A percentile compares a stretch with the other conserved stretches of the same genome.
These are phyloP conservation scores for Claviceps capensis DNA, from an alignment of 2,329 filamentous ascomycete species.

Conservation along the genomic window DNA sequence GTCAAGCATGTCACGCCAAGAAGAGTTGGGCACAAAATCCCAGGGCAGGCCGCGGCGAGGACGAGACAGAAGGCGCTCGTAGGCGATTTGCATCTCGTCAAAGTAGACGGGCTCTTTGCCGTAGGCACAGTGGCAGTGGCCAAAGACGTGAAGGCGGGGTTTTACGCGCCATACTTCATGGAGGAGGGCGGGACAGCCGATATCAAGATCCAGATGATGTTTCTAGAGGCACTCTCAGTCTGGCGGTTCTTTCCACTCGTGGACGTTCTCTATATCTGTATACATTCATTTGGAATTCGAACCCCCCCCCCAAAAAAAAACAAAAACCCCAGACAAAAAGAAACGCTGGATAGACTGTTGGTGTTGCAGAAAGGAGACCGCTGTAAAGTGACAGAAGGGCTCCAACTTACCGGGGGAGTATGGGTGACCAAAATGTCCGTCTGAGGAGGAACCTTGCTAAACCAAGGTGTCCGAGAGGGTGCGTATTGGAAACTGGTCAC, in stretches of 20 bases:
- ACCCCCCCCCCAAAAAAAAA: not conserved
- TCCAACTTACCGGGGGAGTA: slow-evolving; percentile 47
- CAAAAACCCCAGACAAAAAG: not conserved
- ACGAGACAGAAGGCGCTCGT: slow-evolving; percentile 48
- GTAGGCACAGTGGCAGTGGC: slow-evolving; percentile 67
- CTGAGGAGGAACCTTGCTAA: slow-evolving; percentile 52
- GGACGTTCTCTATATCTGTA: too few species aligned
- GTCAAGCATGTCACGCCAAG: slow-evolving; percentile 32
- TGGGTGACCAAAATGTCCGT: slow-evolving; percentile 75
- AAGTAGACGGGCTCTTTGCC: slow-evolving; percentile 59
- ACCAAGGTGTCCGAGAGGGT: slow-evolving; percentile 54
- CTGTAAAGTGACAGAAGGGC: too few species aligned
- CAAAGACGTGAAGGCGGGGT: slow-evolving; percentile 69
- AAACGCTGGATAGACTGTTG: not conserved
- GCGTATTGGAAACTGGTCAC: slow-evolving; percentile 55
- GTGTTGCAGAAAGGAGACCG: not conserved
- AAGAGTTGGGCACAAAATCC: slow-evolving; percentile 30
- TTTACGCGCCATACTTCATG: slow-evolving; percentile 60
- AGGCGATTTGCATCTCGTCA: slow-evolving; percentile 57
- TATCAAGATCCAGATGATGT: slow-evolving; percentile 52
- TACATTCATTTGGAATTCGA: too few species aligned
- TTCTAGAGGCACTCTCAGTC: slow-evolving; percentile 24
- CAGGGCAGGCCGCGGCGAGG: slow-evolving; percentile 27
- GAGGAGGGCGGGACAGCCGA: slow-evolving; percentile 60
- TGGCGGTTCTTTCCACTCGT: too few species aligned